Base-by-base conservation (phyloP, 768 basidiomycete genomes). In the Lentinula raphanica region DNA sequence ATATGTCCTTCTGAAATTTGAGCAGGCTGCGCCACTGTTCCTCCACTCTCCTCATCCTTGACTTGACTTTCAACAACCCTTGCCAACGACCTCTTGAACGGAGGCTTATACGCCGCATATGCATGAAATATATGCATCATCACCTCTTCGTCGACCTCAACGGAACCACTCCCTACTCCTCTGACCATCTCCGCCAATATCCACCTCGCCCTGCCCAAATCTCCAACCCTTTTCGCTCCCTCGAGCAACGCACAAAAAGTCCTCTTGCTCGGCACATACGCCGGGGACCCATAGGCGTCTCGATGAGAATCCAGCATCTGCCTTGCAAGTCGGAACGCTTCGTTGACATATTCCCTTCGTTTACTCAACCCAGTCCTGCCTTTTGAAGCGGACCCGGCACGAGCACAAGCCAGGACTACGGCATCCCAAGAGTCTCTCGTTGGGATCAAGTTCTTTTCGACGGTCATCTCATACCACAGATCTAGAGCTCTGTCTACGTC, bases 401-500 rank as follows among this genome's bases (percentile, higher is more conserved):
- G 73, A 11, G 90, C 89, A 66, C 92, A 91, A 0, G 91, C 89
- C 9, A 85, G 78, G 65, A 98, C 94, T 57, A 90, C 72, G 0
- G 93, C 93, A 60, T 86, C 87, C 67, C 92, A 99, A 3, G 92
- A 79, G 3, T 76, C 81, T 1, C 76, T 75, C 0, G 84, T 85
- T 0, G 95, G 93, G 11, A 71, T 60, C 13, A 94, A 70, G 2
- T 75, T 63, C 29, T 80, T 79, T 65, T 93, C 90, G 1, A 82
- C 70, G 2, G 88, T 90, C 93, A 98, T 94, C 69, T 98, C 96
- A 25, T 81, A 85, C 83, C 90, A 97, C 0, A 98, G 76, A 67
- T 99, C 97, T 58, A 96, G 76, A 0, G 96, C 97, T 42, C 91
- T 86, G 67, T 97, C 93, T 0, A 94, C 92, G 62, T 95, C 88